Conservation (phyloP, 2,329 filamentous ascomycete genomes). For the Botrytis porri region DNA sequence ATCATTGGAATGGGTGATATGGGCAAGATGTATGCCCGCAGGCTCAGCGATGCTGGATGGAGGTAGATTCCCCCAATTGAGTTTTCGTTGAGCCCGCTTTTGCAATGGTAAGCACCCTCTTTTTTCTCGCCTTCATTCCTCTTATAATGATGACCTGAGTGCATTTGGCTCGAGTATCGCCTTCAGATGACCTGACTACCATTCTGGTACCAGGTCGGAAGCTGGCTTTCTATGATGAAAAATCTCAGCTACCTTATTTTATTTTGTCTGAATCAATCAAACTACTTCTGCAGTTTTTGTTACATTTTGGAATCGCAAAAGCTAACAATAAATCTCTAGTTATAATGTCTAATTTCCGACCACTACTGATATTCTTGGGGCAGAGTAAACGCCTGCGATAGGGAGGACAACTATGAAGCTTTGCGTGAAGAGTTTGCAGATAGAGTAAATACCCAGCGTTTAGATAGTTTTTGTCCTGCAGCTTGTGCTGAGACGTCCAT, state of each 20-base stretch:
- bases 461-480: conserved; percentile 33
- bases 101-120: conserved; percentile 37
- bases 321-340: conserved; percentile 28
- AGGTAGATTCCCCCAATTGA: conserved; percentile 62
- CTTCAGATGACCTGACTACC: conserved; percentile 59
- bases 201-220: conserved; percentile 68
- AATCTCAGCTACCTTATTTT: conserved; percentile 97
- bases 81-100: conserved; percentile 35
- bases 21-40: conserved; percentile 96
- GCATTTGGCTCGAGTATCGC: conserved; percentile 99
- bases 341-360: background rate
- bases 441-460: conserved; percentile 67
- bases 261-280: conserved; percentile 69
- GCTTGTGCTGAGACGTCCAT: conserved; percentile 43
- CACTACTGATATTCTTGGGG: conserved; percentile 2
- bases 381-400: conserved; percentile 94
- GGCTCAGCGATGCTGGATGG: conserved; percentile 89
- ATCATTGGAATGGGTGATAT: conserved; percentile 99
- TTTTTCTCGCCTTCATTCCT: conserved; percentile 27
- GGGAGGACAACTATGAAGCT: conserved; percentile 80
- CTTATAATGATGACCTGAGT: conserved; percentile 96
- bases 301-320: conserved; percentile 25
- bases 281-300: conserved; percentile 20
- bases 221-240: conserved; percentile 93
- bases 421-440: conserved; percentile 78